A percentile compares a stretch with the other conserved stretches of the same genome.
phyloP scores from a whole-genome alignment of 139 green algal species.

The Chlamydomonas schloesseri region DNA sequence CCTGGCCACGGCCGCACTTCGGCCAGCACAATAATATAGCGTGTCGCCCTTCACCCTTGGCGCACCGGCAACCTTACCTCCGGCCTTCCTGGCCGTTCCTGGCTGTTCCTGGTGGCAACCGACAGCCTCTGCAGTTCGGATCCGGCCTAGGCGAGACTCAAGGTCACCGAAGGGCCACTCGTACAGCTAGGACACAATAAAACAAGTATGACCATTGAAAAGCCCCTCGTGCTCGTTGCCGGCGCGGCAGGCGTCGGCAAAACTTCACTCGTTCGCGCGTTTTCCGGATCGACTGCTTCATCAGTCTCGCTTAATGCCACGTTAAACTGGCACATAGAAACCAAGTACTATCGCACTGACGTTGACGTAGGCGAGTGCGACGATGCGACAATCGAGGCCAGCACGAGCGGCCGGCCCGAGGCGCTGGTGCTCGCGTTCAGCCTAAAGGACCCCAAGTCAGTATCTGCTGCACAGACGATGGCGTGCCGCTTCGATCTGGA shows the following conservation, averaged over 20 bases:
- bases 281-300: background rate
- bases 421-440: conserved; percentile 57
- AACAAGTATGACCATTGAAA: too few relatives aligned
- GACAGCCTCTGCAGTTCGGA: too few relatives aligned
- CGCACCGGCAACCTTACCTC: too few relatives aligned
- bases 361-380: background rate
- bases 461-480: background rate
- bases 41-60: too few relatives aligned
- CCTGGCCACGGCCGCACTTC: too few relatives aligned
- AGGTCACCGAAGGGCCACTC: too few relatives aligned
- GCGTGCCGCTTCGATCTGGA: background rate
- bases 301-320: too few relatives aligned
- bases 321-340: background rate
- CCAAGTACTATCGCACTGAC: conserved; percentile 16
- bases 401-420: background rate
- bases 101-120: too few relatives aligned
- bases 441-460: background rate
- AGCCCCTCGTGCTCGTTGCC: background rate
- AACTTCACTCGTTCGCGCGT: background rate
- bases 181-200: too few relatives aligned
- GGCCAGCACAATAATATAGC: too few relatives aligned
- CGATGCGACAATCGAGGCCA: background rate
- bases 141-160: too few relatives aligned
- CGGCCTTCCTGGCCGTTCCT: too few relatives aligned
- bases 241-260: background rate